Evolutionary conservation across 306 rosid genomes (phyloP), one percentile per base, ranked within the genome.

Genomic region (Prinsepia uniflora): DNA sequence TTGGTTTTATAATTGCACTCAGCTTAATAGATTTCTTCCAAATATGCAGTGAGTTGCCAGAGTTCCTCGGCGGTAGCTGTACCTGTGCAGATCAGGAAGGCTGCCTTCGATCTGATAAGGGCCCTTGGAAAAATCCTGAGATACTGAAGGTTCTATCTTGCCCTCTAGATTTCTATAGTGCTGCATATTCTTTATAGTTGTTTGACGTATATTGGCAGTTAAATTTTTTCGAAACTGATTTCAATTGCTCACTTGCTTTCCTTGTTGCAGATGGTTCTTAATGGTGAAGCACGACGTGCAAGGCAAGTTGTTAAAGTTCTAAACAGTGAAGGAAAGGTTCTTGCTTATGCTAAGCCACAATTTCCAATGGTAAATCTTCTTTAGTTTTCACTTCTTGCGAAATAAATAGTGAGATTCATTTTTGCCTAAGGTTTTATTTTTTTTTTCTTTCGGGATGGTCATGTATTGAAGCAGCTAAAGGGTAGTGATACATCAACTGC

Each of bases 401-500:
- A 15, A 8, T 11, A 40, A 22, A 47, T 4, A n/a, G 12, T 65
- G 54, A 17, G 19, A 8, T 56, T 50, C 12, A 0, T 20, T 49
- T 58, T 43, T 30, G 52, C 48, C 53, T 72, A 18, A 49, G 24
- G 49, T 6, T 57, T 34, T 44, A 46, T 49, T 50, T 71, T 10
- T 47, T 63, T 45, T 18, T 30, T 42, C 13, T 46, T 43, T 46
- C 10, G 11, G 62, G 45, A 49, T 64, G 39, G 59, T 72, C 70
- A 59, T 65, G 46, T 43, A 30, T 72, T 67, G 34, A 70, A 77
- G 81, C 86, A 94, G 97, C 85, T 89, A 58, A 91, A 87, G 82
- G 82, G 96, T 52, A 91, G 99, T 46, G 99, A 94, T 79, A 91
- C 99, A 71, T 94, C 99, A 36, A 94, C 99, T 65, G 97, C 97